Percentiles rank a stretch among this genome's conserved stretches.
Evolutionary conservation across 352 stramenopile species (phyloP).

Genomic region (Globisporangium heterothallicum): DNA sequence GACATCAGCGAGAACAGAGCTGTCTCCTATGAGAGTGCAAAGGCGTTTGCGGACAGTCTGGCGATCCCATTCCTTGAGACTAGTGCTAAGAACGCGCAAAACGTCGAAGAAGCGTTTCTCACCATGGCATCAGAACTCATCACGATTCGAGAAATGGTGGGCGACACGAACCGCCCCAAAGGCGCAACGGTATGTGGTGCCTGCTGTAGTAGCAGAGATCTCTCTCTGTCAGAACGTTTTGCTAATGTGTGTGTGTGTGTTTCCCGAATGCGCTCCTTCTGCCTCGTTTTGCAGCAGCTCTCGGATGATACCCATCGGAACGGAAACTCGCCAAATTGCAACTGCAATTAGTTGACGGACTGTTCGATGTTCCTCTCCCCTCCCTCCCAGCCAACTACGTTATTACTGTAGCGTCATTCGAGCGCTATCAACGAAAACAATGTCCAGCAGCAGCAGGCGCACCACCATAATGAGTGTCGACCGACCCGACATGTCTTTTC

Average conservation of each 20-base stretch:
- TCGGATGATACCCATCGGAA: conserved; percentile 12
- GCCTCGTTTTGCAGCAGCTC: conserved; percentile 5
- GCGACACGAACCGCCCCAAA: conserved; percentile 57
- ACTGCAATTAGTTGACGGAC: conserved; percentile 9
- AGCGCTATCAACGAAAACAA: conserved; percentile 53
- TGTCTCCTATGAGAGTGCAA: conserved; percentile 95
- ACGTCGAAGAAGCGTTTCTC: conserved; percentile 99
- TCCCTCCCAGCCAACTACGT: conserved; percentile 49
- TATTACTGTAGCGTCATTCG: conserved; percentile 43
- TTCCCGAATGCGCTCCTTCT: too few species aligned
- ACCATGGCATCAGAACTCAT: conserved; percentile 99
- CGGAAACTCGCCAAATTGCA: conserved; percentile 7
- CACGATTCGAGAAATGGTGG: conserved; percentile 85
- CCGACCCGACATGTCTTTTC: conserved; percentile 8
- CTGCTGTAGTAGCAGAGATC: background rate
- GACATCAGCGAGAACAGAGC: conserved; percentile 96
- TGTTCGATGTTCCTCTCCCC: conserved; percentile 48
- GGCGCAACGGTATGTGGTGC: conserved; percentile 48
- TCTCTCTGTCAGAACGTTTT: background rate
- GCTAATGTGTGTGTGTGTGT: background rate
- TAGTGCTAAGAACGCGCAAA: conserved; percentile 97
- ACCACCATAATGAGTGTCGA: conserved; percentile 23
- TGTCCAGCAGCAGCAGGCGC: conserved; percentile 29
- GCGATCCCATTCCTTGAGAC: conserved; percentile 99
- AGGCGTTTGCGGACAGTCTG: conserved; percentile 95